These are phyloP conservation scores for Coemansia sp. DNA, from an alignment of 192 early-diverging fungal genomes.

Conservation along the genomic window DNA sequence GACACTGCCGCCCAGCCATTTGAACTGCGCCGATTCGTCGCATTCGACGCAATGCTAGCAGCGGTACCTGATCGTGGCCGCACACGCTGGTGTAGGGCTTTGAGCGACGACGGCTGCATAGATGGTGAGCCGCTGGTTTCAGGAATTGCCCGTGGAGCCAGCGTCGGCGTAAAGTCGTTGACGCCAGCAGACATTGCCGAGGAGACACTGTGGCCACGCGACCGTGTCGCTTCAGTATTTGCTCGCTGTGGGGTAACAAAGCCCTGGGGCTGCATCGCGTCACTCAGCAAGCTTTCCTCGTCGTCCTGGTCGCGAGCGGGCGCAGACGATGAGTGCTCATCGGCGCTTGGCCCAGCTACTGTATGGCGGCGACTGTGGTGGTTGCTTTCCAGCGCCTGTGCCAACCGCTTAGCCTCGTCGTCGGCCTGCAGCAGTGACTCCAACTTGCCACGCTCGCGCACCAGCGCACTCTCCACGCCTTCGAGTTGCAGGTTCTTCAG, in stretches of 20 bases:
- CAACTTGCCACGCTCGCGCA: constrained; percentile 67
- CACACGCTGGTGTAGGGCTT: constrained; percentile 6
- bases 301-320: background rate
- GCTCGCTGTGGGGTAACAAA: constrained; percentile 39
- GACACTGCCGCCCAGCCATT: constrained; percentile 11
- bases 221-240: constrained; percentile 39
- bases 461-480: constrained; percentile 68
- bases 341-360: background rate
- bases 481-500: constrained; percentile 85
- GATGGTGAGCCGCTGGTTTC: background rate
- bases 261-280: constrained; percentile 25
- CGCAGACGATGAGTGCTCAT: background rate
- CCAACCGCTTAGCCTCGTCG: constrained; percentile 68
- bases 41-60: constrained; percentile 23
- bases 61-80: constrained; percentile 41
- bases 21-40: constrained; percentile 7
- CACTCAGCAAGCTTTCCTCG: constrained; percentile 20
- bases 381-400: constrained; percentile 58
- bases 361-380: background rate
- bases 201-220: constrained; percentile 42
- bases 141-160: no score
- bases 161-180: constrained; percentile 41
- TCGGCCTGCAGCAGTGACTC: constrained; percentile 67
- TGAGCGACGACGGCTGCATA: constrained; percentile 10
- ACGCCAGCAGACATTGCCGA: constrained; percentile 27